phyloP scores from a whole-genome alignment of 2,329 filamentous ascomycete species.

The Alternaria conjuncta region DNA sequence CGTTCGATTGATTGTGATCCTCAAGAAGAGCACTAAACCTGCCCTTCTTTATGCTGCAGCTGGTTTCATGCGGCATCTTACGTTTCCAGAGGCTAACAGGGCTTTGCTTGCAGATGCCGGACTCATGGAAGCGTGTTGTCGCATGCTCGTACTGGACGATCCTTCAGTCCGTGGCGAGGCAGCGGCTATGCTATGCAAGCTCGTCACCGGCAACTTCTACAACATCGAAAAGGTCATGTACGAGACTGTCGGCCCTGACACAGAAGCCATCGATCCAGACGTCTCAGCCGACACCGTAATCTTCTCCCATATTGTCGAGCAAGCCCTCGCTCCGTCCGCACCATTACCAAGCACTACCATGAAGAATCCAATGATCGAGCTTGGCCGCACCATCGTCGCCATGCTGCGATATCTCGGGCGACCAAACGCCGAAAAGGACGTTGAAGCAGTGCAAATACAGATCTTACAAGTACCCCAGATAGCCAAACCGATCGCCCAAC shows the following conservation, averaged over 20 bases:
- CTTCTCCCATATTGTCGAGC: constrained; percentile 37
- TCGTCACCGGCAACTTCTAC: constrained; percentile 39
- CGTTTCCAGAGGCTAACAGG: constrained; percentile 44
- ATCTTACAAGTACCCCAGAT: constrained; percentile 39
- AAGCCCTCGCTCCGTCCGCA: constrained; percentile 37
- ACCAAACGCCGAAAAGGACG: constrained; percentile 27
- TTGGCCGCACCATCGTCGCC: constrained; percentile 38
- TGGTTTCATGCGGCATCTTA: constrained; percentile 47
- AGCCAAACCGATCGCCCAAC: constrained; percentile 39
- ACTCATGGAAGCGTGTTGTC: constrained; percentile 39
- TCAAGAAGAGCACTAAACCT: constrained; percentile 33
- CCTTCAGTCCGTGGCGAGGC: constrained; percentile 45
- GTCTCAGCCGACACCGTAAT: constrained; percentile 28
- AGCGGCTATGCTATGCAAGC: constrained; percentile 43
- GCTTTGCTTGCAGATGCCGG: constrained; percentile 38
- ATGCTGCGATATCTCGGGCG: constrained; percentile 27
- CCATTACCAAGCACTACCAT: constrained; percentile 47
- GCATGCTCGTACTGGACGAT: constrained; percentile 35
- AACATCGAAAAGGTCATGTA: constrained; percentile 41
- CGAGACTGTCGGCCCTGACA: constrained; percentile 23
- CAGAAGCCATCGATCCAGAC: constrained; percentile 19
- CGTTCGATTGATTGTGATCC: constrained; percentile 34
- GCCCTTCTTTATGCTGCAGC: constrained; percentile 46
- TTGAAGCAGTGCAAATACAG: constrained; percentile 29
- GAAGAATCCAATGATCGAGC: constrained; percentile 48